Conservation (phyloP, 305 asterid genomes). For the Ajuga reptans region DNA sequence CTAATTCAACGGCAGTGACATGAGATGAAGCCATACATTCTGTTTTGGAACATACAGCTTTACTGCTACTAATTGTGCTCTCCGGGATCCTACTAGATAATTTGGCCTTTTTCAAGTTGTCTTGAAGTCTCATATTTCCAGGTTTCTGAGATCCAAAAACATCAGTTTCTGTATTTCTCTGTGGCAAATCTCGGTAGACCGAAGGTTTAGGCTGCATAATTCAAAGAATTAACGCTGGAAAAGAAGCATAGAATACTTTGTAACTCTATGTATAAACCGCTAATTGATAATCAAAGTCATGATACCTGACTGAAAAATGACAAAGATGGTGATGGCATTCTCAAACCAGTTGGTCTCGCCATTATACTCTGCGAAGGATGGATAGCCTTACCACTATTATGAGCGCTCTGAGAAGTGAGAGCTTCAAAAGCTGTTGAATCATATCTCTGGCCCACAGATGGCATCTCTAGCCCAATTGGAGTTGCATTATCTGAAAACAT, state of each 20-base stretch:
- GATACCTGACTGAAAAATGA: conserved; percentile 82
- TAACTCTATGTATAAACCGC: conserved; percentile 8
- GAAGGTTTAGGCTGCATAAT: conserved; percentile 64
- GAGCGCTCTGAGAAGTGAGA: conserved; percentile 32
- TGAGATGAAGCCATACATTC: conserved; percentile 29
- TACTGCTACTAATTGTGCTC: conserved; percentile 23
- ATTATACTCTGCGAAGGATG: conserved; percentile 35
- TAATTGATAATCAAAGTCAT: conserved; percentile 21
- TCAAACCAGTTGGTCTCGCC: conserved; percentile 66
- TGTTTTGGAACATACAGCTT: conserved; percentile 28
- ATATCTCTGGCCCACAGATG: conserved; percentile 31
- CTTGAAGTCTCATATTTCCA: conserved; percentile 35
- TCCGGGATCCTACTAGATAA: conserved; percentile 20
- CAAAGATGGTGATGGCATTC: conserved; percentile 94
- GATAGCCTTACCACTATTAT: conserved; percentile 26
- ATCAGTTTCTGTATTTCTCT: conserved; percentile 29
- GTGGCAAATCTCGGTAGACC: conserved; percentile 27
- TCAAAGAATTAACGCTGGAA: conserved; percentile 20
- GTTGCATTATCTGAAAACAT: conserved; percentile 27
- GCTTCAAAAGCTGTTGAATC: conserved; percentile 23
- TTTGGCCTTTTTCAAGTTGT: conserved; percentile 27
- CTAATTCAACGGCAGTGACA: conserved; percentile 24
- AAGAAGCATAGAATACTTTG: conserved; percentile 8
- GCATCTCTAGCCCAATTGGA: conserved; percentile 26
- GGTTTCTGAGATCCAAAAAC: conserved; percentile 33